phyloP scores from a whole-genome alignment of 2,329 filamentous ascomycete genomes.

The Venturia asperata region DNA sequence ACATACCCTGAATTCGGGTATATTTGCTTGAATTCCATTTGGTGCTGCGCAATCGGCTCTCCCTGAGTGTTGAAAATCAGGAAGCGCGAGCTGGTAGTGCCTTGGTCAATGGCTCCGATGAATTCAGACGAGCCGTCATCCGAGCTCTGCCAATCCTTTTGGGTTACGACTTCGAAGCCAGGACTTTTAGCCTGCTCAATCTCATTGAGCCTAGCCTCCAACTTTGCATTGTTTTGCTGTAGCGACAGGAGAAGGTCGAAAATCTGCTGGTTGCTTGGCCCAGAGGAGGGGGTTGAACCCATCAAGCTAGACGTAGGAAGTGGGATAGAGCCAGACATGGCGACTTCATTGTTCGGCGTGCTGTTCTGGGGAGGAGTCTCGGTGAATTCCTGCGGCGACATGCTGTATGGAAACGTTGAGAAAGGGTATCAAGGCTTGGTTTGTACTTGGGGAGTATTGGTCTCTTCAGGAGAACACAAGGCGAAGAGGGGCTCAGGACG shows the following conservation, averaged over 20 bases:
- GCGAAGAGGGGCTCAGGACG: not conserved
- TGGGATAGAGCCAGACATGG: constrained; percentile 10
- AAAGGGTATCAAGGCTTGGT: not conserved
- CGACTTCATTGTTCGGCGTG: not conserved
- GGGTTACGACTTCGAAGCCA: constrained; percentile 4
- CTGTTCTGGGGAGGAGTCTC: constrained; percentile 12
- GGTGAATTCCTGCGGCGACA: constrained; percentile 9
- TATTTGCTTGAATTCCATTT: constrained; percentile 78
- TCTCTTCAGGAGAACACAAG: not conserved
- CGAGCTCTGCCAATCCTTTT: not conserved
- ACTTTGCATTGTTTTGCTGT: constrained; percentile 14
- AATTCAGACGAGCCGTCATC: constrained; percentile 39
- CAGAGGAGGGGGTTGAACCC: not conserved
- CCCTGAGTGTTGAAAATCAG: constrained; percentile 80
- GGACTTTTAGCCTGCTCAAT: constrained; percentile 10
- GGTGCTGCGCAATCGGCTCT: constrained; percentile 71
- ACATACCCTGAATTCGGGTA: constrained; percentile 82
- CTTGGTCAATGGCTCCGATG: constrained; percentile 83
- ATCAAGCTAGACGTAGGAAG: not conserved
- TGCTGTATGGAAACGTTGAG: not conserved
- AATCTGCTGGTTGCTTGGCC: constrained; percentile 15
- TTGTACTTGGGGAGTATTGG: not conserved
- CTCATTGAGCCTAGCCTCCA: constrained; percentile 17
- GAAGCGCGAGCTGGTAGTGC: constrained; percentile 83
- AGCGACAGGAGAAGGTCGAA: constrained; percentile 14